A percentile compares a stretch with the other conserved stretches of the same genome.
These are phyloP conservation scores for Xylariaceae sp. DNA, from an alignment of 2,329 filamentous ascomycete genomes.

Conservation along the genomic window DNA sequence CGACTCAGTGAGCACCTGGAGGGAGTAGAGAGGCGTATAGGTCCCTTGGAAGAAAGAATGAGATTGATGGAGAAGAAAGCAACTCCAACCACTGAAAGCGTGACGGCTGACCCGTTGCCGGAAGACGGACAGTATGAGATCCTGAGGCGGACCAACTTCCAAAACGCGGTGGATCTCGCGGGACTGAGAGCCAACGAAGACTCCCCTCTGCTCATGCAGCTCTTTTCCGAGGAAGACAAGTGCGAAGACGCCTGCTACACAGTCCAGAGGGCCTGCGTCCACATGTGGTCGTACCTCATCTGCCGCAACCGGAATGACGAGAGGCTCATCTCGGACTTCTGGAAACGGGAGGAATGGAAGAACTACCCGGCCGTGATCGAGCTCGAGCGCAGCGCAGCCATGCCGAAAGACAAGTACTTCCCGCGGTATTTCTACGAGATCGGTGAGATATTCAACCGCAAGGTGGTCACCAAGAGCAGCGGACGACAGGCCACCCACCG, in stretches of 20 bases:
- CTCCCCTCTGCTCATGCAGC: constrained; percentile 14
- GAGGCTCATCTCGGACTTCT: constrained; percentile 17
- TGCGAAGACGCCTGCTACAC: constrained; percentile 20
- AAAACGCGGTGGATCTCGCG: constrained; percentile 13
- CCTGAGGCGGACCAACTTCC: constrained; percentile 18
- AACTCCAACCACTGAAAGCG: constrained; percentile 13
- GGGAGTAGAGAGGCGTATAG: constrained; percentile 14
- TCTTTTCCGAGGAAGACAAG: constrained; percentile 20
- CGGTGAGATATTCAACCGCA: constrained; percentile 22
- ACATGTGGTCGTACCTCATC: constrained; percentile 20
- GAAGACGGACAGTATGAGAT: constrained; percentile 18
- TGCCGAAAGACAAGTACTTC: constrained; percentile 18
- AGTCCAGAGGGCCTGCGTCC: constrained; percentile 17
- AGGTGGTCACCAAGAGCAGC: constrained; percentile 11
- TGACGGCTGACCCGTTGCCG: neutral
- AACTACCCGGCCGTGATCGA: constrained; percentile 18
- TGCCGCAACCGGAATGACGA: constrained; percentile 16
- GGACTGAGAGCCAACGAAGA: constrained; percentile 15
- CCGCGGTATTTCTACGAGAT: constrained; percentile 21
- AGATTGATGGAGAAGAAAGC: constrained; percentile 8
- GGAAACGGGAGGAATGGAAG: constrained; percentile 17
- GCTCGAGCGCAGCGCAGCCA: constrained; percentile 11
- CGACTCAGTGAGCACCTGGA: constrained; percentile 12
- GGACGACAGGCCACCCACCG: constrained; percentile 19
- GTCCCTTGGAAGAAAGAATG: constrained; percentile 15